These are phyloP conservation scores for Pleurotus citrinopileatus DNA, from an alignment of 768 basidiomycete species.

Conservation along the genomic window DNA sequence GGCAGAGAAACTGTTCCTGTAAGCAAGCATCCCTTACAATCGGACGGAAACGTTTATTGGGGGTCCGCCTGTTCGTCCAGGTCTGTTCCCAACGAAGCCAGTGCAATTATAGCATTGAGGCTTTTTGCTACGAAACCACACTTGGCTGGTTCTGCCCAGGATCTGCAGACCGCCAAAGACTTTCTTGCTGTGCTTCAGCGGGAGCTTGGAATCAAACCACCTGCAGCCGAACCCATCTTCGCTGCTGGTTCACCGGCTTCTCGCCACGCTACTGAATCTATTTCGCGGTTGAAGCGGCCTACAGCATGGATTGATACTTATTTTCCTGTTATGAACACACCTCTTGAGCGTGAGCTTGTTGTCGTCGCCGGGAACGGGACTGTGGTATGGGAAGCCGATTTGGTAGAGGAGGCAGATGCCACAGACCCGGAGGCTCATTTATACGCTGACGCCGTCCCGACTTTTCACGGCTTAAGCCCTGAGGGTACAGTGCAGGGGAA, in stretches of 20 bases:
- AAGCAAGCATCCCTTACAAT: neutral
- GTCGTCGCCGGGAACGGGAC: constrained; percentile 50
- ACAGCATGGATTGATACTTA: constrained; percentile 68
- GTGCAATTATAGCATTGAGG: constrained; percentile 49
- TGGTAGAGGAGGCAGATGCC: constrained; percentile 64
- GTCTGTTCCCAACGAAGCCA: constrained; percentile 47
- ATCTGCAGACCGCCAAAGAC: constrained; percentile 54
- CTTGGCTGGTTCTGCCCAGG: constrained; percentile 54
- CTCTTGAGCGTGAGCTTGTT: constrained; percentile 53
- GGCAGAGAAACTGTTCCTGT: constrained; percentile 7
- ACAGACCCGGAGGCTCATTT: constrained; percentile 62
- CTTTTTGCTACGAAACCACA: constrained; percentile 54
- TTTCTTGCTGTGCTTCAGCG: constrained; percentile 51
- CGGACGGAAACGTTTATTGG: constrained; percentile 39
- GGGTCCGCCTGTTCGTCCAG: constrained; percentile 28
- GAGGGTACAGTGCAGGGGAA: constrained; percentile 66
- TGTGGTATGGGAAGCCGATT: constrained; percentile 54
- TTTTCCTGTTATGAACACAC: constrained; percentile 72
- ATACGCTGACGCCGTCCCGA: constrained; percentile 51
- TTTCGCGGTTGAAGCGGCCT: constrained; percentile 36
- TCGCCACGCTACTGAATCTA: constrained; percentile 47
- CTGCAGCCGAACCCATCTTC: constrained; percentile 40
- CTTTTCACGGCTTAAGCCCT: constrained; percentile 70
- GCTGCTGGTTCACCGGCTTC: constrained; percentile 56
- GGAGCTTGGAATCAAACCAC: constrained; percentile 40